Evolutionary conservation across 176 grass and related monocot genomes (phyloP).

Genomic region (Oryza rufipogon): DNA sequence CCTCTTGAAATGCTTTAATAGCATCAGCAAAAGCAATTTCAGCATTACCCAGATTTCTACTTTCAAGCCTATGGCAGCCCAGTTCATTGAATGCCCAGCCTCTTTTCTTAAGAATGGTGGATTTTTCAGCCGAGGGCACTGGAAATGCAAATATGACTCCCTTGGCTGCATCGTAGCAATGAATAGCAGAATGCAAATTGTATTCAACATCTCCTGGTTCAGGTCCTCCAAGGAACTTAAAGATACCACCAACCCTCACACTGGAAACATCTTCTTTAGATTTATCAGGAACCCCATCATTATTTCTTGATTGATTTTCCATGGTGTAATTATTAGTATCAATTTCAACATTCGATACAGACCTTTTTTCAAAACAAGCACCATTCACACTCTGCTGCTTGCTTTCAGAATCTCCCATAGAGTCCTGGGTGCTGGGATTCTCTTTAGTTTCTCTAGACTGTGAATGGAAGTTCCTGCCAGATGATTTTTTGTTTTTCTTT

Average conservation of each 20-base stretch:
- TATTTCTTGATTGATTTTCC: constrained; percentile 27
- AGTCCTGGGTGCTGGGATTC: constrained; percentile 28
- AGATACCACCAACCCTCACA: constrained; percentile 80
- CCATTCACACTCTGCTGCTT: constrained; percentile 38
- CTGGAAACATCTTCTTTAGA: constrained; percentile 50
- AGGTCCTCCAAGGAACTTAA: constrained; percentile 86
- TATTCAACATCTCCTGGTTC: constrained; percentile 77
- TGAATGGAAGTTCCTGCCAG: constrained; percentile 44
- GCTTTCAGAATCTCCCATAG: constrained; percentile 42
- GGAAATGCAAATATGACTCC: constrained; percentile 47
- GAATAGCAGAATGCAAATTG: constrained; percentile 75
- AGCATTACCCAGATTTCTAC: constrained; percentile 59
- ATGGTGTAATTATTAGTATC: constrained; percentile 8
- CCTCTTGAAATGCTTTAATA: constrained; percentile 87
- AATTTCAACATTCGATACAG: constrained; percentile 27
- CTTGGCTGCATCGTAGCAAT: constrained; percentile 70
- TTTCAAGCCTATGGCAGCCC: constrained; percentile 81
- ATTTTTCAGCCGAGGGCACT: constrained; percentile 48
- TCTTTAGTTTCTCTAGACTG: constrained; percentile 41
- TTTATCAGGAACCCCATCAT: constrained; percentile 39
- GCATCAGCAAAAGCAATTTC: constrained; percentile 86
- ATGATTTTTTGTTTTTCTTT: constrained; percentile 83
- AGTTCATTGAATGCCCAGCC: constrained; percentile 98
- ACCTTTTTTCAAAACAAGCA: constrained; percentile 34
- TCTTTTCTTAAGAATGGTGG: constrained; percentile 78